Evolutionary conservation across 257 asterid species (phyloP), one percentile per base, ranked within the genome.

Genomic region (Ophiorrhiza pumila): DNA sequence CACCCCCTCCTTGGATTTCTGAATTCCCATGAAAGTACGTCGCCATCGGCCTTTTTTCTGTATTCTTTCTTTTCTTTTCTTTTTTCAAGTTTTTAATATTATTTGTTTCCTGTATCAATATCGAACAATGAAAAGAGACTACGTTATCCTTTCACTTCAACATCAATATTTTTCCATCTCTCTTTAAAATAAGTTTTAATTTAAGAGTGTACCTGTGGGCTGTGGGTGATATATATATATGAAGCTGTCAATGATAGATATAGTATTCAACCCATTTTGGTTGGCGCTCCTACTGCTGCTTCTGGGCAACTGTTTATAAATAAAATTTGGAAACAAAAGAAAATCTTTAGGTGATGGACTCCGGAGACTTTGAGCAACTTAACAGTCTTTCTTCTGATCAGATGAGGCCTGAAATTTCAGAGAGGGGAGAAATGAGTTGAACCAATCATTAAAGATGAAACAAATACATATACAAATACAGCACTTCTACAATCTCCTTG

Each of bases 1-100:
- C 97, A 46, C 88, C 90, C 13, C 80, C 80, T 55, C 87, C 87
- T 79, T 86, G 93, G 61, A 91, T 83, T 71, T 91, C 97, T 1
- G 97, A 88, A 76, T 88, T 91, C 56, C 91, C 96, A 77, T 91
- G 93, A 77, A 82, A 94, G 83, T 91, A 94, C 58, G 95, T 79
- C 84, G 92, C 95, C 99, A 94, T 94, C 76, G 81, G 68, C 74
- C 31, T 3, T 13, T 2, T 22, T 34, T 63, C 41, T 41, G 13
- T 8, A 37, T 7, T 35, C 9, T n/a, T 1, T 0, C 12, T 1
- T 18, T 60, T 32, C 0, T 68, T 42, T 50, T 47, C 13, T 29
- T 31, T 29, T 37, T 23, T 11, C n/a, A 12, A 29, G 11, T 49
- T 60, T 34, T 35, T 43, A 2, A 20, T 49, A 37, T n/a, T n/a